These are phyloP conservation scores for button mushroom (Agaricus bisporus) DNA, from an alignment of 768 basidiomycete genomes.

Conservation along the genomic window DNA sequence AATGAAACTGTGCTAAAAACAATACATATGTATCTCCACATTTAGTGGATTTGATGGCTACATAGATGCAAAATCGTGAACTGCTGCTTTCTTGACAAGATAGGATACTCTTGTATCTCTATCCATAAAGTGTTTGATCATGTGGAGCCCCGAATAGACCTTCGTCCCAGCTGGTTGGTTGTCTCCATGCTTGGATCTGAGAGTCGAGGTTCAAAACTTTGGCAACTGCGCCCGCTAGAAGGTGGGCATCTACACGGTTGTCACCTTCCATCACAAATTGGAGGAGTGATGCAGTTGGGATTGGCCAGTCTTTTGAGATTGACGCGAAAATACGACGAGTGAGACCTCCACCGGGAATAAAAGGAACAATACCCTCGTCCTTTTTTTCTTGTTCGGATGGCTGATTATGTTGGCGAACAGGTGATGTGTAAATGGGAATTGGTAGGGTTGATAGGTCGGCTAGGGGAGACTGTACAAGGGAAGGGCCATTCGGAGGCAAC, in stretches of 20 bases:
- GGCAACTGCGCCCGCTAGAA: constrained; percentile 49
- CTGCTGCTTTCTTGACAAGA: background rate
- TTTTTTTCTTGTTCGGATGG: constrained; percentile 16
- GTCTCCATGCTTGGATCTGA: constrained; percentile 39
- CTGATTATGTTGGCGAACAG: constrained; percentile 29
- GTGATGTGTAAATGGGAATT: constrained; percentile 49
- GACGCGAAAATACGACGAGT: constrained; percentile 60
- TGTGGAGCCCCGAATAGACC: constrained; percentile 70
- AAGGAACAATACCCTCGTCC: constrained; percentile 40
- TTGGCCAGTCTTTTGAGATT: constrained; percentile 41
- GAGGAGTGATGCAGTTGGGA: constrained; percentile 53
- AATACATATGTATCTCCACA: constrained; percentile 7
- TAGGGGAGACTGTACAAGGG: constrained; percentile 39
- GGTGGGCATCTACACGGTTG: constrained; percentile 64
- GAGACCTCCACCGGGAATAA: constrained; percentile 77
- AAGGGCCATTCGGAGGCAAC: constrained; percentile 34
- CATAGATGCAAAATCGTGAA: constrained; percentile 1
- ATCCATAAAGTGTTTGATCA: constrained; percentile 70
- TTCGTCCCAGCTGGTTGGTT: constrained; percentile 62
- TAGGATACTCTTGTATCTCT: background rate
- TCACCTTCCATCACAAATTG: constrained; percentile 83
- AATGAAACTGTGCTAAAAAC: constrained; percentile 13
- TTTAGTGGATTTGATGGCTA: constrained; percentile 10
- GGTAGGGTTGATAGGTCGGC: constrained; percentile 38
- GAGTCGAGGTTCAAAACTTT: constrained; percentile 39